These are phyloP conservation scores for Amauroascus niger DNA, from an alignment of 2,329 filamentous ascomycete species.

Conservation along the genomic window DNA sequence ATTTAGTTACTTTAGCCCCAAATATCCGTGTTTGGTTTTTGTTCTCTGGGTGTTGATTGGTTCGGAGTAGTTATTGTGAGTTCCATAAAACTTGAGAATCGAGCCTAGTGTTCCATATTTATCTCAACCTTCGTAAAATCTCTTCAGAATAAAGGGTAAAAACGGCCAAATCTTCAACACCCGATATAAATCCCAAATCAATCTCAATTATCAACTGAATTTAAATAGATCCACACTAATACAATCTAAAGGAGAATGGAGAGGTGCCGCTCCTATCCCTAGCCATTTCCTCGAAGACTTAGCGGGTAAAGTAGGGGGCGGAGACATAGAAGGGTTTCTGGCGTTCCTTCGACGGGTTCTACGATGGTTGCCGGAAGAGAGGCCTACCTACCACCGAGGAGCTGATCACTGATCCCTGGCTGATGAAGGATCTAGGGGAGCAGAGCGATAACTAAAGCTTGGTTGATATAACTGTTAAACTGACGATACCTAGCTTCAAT, in stretches of 20 bases:
- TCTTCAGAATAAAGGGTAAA: too few relatives aligned
- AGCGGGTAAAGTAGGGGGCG: not conserved
- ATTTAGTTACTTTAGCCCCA: too few relatives aligned
- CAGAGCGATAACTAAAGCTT: not conserved
- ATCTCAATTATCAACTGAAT: too few relatives aligned
- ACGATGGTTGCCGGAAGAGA: constrained; percentile 20
- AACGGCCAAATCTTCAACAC: too few relatives aligned
- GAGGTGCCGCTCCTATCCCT: not conserved
- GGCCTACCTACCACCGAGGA: constrained; percentile 16
- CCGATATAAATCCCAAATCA: too few relatives aligned
- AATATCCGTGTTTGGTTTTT: too few relatives aligned
- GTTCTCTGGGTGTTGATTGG: too few relatives aligned
- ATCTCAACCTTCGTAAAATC: too few relatives aligned
- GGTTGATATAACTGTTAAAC: not conserved
- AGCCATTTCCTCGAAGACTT: not conserved
- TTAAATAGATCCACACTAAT: too few relatives aligned
- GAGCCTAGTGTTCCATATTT: too few relatives aligned
- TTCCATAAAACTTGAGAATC: too few relatives aligned
- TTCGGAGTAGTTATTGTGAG: too few relatives aligned
- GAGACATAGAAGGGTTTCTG: constrained; percentile 14
- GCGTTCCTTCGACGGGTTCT: constrained; percentile 17
- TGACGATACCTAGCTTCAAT: not conserved
- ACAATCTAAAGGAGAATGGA: not conserved
- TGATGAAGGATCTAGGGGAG: not conserved
- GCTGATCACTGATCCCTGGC: constrained; percentile 6